phyloP scores from a whole-genome alignment of 2,329 filamentous ascomycete species.

The Neonectria coccinea region DNA sequence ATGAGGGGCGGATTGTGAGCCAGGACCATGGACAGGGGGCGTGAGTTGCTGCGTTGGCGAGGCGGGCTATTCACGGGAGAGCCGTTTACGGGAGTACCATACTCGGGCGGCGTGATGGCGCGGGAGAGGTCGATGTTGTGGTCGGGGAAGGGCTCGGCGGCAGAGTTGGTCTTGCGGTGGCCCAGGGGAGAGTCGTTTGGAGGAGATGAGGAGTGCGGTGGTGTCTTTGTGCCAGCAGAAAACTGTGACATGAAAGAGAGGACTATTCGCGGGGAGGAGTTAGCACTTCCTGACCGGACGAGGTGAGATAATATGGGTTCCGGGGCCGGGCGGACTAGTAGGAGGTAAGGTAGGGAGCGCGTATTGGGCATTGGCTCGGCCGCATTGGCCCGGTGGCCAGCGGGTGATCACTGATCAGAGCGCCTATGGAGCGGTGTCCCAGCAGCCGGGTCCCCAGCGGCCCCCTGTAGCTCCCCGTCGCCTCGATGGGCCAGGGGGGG shows the following conservation, averaged over 20 bases:
- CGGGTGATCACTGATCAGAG: conserved; percentile 13
- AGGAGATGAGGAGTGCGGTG: conserved; percentile 60
- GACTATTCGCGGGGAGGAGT: conserved; percentile 63
- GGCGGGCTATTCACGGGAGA: conserved; percentile 58
- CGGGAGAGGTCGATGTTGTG: conserved; percentile 53
- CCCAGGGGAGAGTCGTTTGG: conserved; percentile 51
- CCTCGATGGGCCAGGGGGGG: conserved; percentile 22
- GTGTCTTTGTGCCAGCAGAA: conserved; percentile 64
- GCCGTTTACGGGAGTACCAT: conserved; percentile 57
- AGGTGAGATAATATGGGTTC: conserved; percentile 44
- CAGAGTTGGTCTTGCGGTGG: conserved; percentile 47
- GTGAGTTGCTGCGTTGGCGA: conserved; percentile 65
- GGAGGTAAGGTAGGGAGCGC: conserved; percentile 9
- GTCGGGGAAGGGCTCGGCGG: conserved; percentile 50
- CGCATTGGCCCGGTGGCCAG: conserved; percentile 19
- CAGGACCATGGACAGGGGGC: conserved; percentile 88
- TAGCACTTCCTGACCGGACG: conserved; percentile 40
- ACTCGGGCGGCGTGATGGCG: conserved; percentile 57
- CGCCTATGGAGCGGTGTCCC: conserved; percentile 9
- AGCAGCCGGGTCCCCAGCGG: conserved; percentile 20
- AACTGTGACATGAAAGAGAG: conserved; percentile 90
- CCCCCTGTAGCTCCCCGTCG: conserved; percentile 18
- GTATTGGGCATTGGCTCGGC: conserved; percentile 27
- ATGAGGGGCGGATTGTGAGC: conserved; percentile 87
- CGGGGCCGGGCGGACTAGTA: conserved; percentile 19